These are phyloP conservation scores for Cymbopogon citratus DNA, from an alignment of 176 grass and related monocot genomes.

Conservation along the genomic window DNA sequence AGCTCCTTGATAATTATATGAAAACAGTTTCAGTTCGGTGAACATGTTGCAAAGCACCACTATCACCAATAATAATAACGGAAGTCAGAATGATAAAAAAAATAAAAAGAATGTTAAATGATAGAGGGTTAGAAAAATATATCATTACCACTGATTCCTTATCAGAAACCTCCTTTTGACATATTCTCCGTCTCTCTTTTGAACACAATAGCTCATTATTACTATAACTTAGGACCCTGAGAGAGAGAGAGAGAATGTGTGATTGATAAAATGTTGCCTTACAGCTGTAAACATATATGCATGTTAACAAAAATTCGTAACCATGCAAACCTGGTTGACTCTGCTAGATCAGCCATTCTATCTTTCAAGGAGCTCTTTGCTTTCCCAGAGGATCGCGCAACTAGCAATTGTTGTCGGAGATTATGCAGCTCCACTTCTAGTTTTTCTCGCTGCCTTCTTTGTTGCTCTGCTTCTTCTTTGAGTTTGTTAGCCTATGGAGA, in stretches of 20 bases:
- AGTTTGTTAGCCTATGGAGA: constrained; percentile 49
- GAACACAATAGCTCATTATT: constrained; percentile 33
- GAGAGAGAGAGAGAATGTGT: not conserved
- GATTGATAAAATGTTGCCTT: not conserved
- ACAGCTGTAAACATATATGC: not conserved
- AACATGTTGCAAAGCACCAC: not conserved
- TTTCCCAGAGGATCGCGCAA: constrained; percentile 28
- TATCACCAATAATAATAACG: not conserved
- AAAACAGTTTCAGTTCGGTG: not conserved
- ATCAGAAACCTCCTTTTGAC: constrained; percentile 60
- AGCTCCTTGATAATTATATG: not conserved
- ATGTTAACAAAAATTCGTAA: constrained; percentile 14
- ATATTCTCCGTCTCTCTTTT: constrained; percentile 48
- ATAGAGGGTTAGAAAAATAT: constrained; percentile 6
- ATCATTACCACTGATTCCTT: constrained; percentile 55
- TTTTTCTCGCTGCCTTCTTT: constrained; percentile 59
- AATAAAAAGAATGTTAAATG: not conserved
- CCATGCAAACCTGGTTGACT: constrained; percentile 36
- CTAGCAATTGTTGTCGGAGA: constrained; percentile 50
- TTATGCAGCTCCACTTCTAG: constrained; percentile 65
- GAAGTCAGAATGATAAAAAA: not conserved
- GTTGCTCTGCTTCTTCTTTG: constrained; percentile 55
- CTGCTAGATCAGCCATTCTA: constrained; percentile 15
- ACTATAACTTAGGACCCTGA: constrained; percentile 29
- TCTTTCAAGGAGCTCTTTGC: constrained; percentile 17